Percentiles rank a stretch among this genome's conserved stretches.
phyloP scores from a whole-genome alignment of 805 yeast species.

The Clavispora fructus region DNA sequence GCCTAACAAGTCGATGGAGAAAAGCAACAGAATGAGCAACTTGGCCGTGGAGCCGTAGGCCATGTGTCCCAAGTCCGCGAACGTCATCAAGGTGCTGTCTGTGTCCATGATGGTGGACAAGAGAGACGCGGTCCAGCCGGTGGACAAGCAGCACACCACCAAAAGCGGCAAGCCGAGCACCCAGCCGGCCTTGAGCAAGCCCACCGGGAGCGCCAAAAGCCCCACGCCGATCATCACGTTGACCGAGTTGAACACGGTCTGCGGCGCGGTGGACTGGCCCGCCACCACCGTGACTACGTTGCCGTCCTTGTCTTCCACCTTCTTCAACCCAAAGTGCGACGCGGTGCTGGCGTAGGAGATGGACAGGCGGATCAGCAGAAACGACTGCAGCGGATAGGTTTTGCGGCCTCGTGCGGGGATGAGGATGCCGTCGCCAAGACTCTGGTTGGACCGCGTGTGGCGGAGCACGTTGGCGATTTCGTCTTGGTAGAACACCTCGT shows the following conservation, averaged over 20 bases:
- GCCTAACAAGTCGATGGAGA: slow-evolving; percentile 73
- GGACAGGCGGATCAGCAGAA: slow-evolving; percentile 38
- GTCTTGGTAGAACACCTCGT: slow-evolving; percentile 38
- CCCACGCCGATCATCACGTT: slow-evolving; percentile 69
- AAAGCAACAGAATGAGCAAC: slow-evolving; percentile 63
- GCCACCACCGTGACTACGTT: slow-evolving; percentile 64
- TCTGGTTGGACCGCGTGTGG: slow-evolving; percentile 23
- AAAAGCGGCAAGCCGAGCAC: slow-evolving; percentile 58
- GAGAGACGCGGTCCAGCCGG: slow-evolving; percentile 73
- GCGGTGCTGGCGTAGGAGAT: slow-evolving; percentile 35
- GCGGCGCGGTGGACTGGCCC: slow-evolving; percentile 77
- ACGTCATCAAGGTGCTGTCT: slow-evolving; percentile 25
- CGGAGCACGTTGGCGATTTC: slow-evolving; percentile 26
- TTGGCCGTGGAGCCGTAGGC: slow-evolving; percentile 52
- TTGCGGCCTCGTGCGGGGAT: slow-evolving; percentile 20
- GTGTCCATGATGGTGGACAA: slow-evolving; percentile 31
- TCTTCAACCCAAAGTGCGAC: slow-evolving; percentile 51
- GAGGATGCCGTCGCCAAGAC: slow-evolving; percentile 14
- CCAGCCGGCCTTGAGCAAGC: slow-evolving; percentile 62
- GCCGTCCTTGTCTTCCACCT: slow-evolving; percentile 68
- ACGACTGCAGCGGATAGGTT: slow-evolving; percentile 35
- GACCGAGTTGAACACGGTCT: slow-evolving; percentile 62
- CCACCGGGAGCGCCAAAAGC: slow-evolving; percentile 60
- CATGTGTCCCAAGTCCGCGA: slow-evolving; percentile 26
- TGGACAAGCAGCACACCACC: slow-evolving; percentile 55